These are phyloP conservation scores for Acanthamoeba culbertsoni DNA, from an alignment of 208 protist genomes.

Conservation along the genomic window DNA sequence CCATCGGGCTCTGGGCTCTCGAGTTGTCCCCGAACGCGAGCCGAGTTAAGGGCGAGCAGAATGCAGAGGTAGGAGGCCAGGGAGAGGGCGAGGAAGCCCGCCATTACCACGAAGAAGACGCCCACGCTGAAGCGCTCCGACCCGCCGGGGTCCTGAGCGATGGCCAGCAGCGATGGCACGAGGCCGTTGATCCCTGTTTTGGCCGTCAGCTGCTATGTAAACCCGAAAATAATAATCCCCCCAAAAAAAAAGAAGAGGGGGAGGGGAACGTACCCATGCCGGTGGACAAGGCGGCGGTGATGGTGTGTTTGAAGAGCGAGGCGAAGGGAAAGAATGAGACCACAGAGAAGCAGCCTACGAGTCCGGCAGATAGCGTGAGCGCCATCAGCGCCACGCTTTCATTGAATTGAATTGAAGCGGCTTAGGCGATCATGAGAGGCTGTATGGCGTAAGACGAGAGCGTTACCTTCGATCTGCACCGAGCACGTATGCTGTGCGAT, in stretches of 20 bases:
- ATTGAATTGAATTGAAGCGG: too few relatives aligned
- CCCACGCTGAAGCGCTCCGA: not conserved
- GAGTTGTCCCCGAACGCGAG: not conserved
- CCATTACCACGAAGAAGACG: not conserved
- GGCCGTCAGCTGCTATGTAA: not conserved
- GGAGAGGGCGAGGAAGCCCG: not conserved
- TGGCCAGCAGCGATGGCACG: not conserved
- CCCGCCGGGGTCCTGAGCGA: not conserved
- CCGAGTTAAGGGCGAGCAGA: not conserved
- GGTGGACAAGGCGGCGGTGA: conserved; percentile 16
- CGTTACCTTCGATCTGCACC: not conserved
- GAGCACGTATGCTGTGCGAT: not conserved
- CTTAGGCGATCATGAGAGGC: not conserved
- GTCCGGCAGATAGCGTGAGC: not conserved
- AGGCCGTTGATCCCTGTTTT: not conserved
- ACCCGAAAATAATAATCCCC: too few relatives aligned
- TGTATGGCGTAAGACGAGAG: not conserved
- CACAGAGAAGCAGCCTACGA: conserved; percentile 44
- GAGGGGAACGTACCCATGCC: not conserved
- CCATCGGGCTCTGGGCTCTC: not conserved
- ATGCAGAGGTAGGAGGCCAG: not conserved
- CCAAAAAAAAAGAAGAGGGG: not conserved
- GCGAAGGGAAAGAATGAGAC: conserved; percentile 46
- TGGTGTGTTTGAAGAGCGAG: conserved; percentile 8
- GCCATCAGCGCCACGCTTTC: not conserved